phyloP scores from a whole-genome alignment of 202 grass and related monocot genomes.

The Digitaria exilis region DNA sequence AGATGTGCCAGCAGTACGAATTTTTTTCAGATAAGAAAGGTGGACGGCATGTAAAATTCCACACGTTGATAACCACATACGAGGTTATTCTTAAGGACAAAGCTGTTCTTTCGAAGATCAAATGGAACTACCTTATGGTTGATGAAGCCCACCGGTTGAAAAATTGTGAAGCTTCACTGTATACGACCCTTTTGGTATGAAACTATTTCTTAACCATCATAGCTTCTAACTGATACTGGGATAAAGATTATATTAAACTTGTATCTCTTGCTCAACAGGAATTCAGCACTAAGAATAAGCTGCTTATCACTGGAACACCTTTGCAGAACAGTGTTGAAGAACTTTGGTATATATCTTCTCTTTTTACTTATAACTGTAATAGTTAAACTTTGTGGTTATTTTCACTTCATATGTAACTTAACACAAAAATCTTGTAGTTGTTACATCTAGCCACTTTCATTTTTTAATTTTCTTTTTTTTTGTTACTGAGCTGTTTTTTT shows the following conservation, averaged over 20 bases:
- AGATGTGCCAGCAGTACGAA: conserved; percentile 88
- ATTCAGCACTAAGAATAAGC: conserved; percentile 98
- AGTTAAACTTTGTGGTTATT: conserved; percentile 15
- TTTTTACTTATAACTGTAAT: conserved; percentile 26
- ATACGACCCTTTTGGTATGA: conserved; percentile 81
- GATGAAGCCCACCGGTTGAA: conserved; percentile 98
- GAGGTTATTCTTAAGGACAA: conserved; percentile 99
- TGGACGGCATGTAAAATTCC: conserved; percentile 80
- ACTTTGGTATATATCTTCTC: conserved; percentile 74
- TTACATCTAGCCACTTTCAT: neutral
- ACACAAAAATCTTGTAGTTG: neutral
- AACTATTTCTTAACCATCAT: conserved; percentile 24
- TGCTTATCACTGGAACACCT: conserved; percentile 98
- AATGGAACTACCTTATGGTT: conserved; percentile 99
- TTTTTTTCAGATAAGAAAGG: conserved; percentile 88
- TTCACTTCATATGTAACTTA: conserved; percentile 1
- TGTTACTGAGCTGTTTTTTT: conserved; percentile 7
- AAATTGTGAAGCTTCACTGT: conserved; percentile 97
- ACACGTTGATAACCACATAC: conserved; percentile 92
- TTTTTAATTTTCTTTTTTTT: conserved; percentile 3
- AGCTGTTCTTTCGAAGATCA: conserved; percentile 89
- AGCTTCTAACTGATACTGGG: neutral
- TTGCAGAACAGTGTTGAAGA: conserved; percentile 99
- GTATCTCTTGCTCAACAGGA: conserved; percentile 57
- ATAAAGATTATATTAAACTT: conserved; percentile 27